These are phyloP conservation scores for Gaertneriomyces semiglobifer DNA, from an alignment of 192 early-diverging fungal species.

Conservation along the genomic window DNA sequence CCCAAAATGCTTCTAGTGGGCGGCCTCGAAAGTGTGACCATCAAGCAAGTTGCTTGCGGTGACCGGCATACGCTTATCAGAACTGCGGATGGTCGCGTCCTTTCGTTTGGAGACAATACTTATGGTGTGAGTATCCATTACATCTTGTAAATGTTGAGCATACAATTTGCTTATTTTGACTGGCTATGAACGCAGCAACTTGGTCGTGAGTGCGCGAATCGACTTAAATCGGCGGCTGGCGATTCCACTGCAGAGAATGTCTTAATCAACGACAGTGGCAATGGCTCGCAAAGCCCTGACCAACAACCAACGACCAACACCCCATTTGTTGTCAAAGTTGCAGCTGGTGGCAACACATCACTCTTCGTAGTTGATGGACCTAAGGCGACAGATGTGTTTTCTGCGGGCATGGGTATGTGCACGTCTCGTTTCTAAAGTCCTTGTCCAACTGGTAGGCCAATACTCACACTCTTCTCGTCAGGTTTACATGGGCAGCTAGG, in stretches of 20 bases:
- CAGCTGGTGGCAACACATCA: conserved; percentile 39
- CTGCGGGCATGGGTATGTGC: conserved; percentile 34
- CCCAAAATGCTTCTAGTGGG: conserved; percentile 1
- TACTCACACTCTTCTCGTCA: conserved; percentile 1
- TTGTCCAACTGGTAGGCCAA: not conserved
- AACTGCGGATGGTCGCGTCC: conserved; percentile 39
- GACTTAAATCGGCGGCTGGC: too few species aligned
- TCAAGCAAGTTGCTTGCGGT: conserved; percentile 37
- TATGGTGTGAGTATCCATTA: conserved; percentile 31
- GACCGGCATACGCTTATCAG: conserved; percentile 29
- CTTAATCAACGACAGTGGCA: too few species aligned
- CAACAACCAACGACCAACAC: too few species aligned
- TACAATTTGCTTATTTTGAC: too few species aligned
- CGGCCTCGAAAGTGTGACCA: not conserved
- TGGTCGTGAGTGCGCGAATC: not conserved
- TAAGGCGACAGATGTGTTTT: conserved; percentile 26
- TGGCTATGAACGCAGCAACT: conserved; percentile 7
- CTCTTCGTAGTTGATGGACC: conserved; percentile 29
- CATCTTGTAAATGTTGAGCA: not conserved
- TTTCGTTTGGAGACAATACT: conserved; percentile 35
- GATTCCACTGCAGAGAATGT: too few species aligned
- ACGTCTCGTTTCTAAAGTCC: not conserved
- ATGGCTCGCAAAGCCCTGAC: too few species aligned
- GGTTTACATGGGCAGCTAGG: conserved; percentile 44
- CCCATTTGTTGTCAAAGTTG: conserved; percentile 27